These are phyloP conservation scores for Solanum dulcamara DNA, from an alignment of 257 asterid genomes.

Conservation along the genomic window DNA sequence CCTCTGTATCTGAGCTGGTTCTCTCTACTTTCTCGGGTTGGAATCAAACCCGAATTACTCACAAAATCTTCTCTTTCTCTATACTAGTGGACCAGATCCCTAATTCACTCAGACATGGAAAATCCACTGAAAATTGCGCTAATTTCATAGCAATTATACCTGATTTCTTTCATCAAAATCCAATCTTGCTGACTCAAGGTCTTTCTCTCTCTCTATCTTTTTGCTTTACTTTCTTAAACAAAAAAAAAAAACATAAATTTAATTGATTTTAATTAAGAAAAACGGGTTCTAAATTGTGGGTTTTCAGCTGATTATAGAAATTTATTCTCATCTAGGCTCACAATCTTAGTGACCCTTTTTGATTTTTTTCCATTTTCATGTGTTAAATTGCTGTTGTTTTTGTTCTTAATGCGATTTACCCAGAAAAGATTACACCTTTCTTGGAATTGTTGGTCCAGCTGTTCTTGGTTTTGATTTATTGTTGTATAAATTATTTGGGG, in stretches of 20 bases:
- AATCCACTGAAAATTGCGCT: not conserved
- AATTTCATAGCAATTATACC: not conserved
- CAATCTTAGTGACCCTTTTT: constrained; percentile 1
- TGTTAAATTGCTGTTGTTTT: not conserved
- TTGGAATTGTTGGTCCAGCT: not conserved
- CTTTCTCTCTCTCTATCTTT: not conserved
- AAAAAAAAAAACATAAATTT: not conserved
- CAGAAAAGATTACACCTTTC: not conserved
- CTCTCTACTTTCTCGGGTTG: not conserved
- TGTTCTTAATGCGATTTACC: not conserved
- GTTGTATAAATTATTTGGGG: not conserved
- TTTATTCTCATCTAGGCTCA: constrained; percentile 5
- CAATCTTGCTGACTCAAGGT: constrained; percentile 3
- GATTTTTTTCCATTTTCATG: not conserved
- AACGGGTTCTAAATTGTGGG: not conserved
- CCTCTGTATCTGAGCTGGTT: not conserved
- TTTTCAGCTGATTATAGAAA: not conserved
- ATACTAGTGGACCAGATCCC: constrained; percentile 6
- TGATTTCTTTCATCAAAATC: not conserved
- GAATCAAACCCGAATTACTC: not conserved
- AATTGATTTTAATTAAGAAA: not conserved
- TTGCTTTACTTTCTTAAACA: not conserved
- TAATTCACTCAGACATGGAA: not conserved
- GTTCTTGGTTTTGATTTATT: not conserved
- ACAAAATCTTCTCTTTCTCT: not conserved